These are phyloP conservation scores for Talaromyces atroroseus DNA, from an alignment of 2,329 filamentous ascomycete genomes.

Conservation along the genomic window DNA sequence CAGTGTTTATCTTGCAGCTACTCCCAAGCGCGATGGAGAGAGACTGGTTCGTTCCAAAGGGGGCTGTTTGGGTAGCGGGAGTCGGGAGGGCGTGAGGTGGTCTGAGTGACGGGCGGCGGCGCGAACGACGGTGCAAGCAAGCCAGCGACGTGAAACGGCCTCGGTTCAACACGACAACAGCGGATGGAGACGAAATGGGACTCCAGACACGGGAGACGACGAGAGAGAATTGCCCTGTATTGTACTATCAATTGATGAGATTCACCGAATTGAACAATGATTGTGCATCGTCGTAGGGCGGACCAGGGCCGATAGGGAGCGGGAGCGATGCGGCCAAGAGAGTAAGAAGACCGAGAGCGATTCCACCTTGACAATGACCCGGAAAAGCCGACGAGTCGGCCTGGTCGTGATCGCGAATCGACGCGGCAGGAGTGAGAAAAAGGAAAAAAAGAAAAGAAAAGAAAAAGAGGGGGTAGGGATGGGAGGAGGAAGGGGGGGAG, in stretches of 20 bases:
- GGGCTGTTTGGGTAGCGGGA: not conserved
- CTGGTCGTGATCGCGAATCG: conserved; percentile 19
- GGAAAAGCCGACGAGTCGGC: conserved; percentile 14
- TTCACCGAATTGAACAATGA: conserved; percentile 3
- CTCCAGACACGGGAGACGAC: not conserved
- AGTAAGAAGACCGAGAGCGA: not conserved
- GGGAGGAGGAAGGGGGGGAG: conserved; percentile 8
- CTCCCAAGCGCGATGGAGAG: not conserved
- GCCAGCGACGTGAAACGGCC: not conserved
- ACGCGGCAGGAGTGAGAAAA: conserved; percentile 16
- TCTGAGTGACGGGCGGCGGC: conserved; percentile 6
- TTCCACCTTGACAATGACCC: conserved; percentile 11
- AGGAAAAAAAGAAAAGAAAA: conserved; percentile 18
- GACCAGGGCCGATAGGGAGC: not conserved
- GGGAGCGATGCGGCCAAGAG: not conserved
- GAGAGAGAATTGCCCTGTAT: not conserved
- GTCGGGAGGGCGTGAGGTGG: conserved; percentile 3
- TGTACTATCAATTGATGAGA: conserved; percentile 1
- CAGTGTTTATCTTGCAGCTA: not conserved
- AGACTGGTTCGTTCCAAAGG: not conserved
- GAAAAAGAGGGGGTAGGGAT: conserved; percentile 16
- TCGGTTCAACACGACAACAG: conserved; percentile 1
- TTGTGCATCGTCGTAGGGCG: conserved; percentile 10
- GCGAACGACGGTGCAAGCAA: conserved; percentile 3
- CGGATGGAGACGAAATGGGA: not conserved